Percentiles rank a stretch among this genome's conserved stretches.
Conservation (phyloP, 2,329 filamentous ascomycete genomes). For the Ophiostoma triangulosporum region DNA sequence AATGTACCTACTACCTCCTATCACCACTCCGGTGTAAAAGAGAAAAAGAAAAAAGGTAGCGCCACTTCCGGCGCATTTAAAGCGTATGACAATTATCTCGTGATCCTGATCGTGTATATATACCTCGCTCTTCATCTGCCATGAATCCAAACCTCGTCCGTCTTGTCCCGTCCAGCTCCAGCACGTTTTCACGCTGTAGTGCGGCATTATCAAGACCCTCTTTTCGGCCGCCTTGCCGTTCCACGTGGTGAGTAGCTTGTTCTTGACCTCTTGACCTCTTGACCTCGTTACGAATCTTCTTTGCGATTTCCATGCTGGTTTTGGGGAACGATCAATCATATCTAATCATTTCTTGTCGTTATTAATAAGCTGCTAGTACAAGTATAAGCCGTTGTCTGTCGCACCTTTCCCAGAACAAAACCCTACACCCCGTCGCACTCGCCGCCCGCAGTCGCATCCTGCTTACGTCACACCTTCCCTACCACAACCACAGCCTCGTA, state of each 20-base stretch:
- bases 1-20: not conserved
- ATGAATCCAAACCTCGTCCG: not conserved
- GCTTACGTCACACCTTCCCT: not conserved
- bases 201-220: conserved; percentile 9
- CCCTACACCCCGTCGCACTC: not conserved
- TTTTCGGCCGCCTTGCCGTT: not conserved
- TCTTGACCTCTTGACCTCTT: too few species aligned
- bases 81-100: not conserved
- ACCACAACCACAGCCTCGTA: not conserved
- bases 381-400: not conserved
- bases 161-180: not conserved
- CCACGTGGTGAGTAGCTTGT: conserved; percentile 7
- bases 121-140: not conserved
- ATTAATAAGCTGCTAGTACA: not conserved
- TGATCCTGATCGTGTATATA: not conserved
- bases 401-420: not conserved
- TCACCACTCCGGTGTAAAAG: not conserved
- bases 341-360: not conserved
- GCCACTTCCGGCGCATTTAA: not conserved
- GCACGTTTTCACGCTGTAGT: conserved; percentile 3
- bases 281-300: too few species aligned
- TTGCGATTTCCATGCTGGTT: too few species aligned
- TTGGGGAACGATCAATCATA: too few species aligned
- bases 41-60: too few species aligned
- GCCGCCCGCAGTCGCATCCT: not conserved